Conservation (phyloP, 1,284 basidiomycete species). For the Trichosporon sp. region DNA sequence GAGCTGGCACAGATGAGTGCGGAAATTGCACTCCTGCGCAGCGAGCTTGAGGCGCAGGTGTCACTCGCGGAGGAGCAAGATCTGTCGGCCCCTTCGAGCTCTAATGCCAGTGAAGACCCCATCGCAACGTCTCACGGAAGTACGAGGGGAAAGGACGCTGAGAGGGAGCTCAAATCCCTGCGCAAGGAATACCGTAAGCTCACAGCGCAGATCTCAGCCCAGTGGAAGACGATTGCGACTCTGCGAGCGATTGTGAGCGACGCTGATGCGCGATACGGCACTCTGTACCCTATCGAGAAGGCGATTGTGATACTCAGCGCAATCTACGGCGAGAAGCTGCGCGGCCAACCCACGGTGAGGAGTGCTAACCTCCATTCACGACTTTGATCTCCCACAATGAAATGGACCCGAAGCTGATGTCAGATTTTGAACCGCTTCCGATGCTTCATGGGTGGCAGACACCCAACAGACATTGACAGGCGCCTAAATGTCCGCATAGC, state of each 20-base stretch:
- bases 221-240: background rate
- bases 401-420: background rate
- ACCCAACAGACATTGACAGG: background rate
- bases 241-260: background rate
- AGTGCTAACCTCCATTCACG: no score
- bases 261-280: background rate
- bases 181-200: background rate
- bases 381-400: no score
- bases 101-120: no score
- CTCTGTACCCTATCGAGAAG: constrained; percentile 6
- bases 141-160: no score
- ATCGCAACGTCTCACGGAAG: no score
- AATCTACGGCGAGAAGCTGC: background rate
- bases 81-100: no score
- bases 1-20: no score
- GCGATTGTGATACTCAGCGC: background rate
- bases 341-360: background rate
- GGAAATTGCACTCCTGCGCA: no score
- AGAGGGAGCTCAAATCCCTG: background rate
- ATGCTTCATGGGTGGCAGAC: background rate
- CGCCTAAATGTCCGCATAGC: background rate
- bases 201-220: background rate
- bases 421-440: background rate
- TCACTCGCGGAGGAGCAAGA: no score
- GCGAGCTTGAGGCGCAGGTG: no score